These are phyloP conservation scores for Rhizophagus clarus DNA, from an alignment of 192 early-diverging fungal species.

Conservation along the genomic window DNA sequence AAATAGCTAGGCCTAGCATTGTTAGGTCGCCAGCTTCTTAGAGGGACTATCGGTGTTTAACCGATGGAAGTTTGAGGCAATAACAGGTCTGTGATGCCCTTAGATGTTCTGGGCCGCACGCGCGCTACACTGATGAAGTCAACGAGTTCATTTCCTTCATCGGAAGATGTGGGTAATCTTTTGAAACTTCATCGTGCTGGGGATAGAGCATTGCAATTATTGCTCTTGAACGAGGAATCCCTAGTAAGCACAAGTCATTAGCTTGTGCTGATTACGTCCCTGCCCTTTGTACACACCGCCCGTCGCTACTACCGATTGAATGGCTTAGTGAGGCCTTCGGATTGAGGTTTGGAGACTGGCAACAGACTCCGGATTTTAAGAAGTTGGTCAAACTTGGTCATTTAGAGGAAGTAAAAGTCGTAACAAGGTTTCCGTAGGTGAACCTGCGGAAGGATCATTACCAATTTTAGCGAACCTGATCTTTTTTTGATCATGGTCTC, in stretches of 20 bases:
- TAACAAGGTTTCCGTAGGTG: constrained; percentile 21
- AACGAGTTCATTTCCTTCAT: constrained; percentile 58
- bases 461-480: constrained; percentile 56
- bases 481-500: constrained; percentile 76
- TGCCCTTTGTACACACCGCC: constrained; percentile 14
- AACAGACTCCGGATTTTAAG: constrained; percentile 51
- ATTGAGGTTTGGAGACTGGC: constrained; percentile 25
- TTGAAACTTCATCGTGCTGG: constrained; percentile 9
- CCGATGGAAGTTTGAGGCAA: constrained; percentile 40
- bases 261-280: constrained; percentile 51
- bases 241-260: constrained; percentile 83
- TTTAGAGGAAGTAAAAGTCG: constrained; percentile 80
- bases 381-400: constrained; percentile 79
- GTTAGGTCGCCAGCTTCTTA: constrained; percentile 54
- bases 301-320: not conserved
- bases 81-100: constrained; percentile 83
- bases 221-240: constrained; percentile 80
- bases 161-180: constrained; percentile 49
- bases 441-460: constrained; percentile 44
- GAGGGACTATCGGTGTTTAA: constrained; percentile 37
- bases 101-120: constrained; percentile 70
- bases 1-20: constrained; percentile 61
- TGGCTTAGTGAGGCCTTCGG: not conserved
- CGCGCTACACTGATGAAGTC: constrained; percentile 66
- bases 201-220: constrained; percentile 54